Base-by-base conservation (phyloP, 805 yeast genomes). In the Yamadazyma endophytica region DNA sequence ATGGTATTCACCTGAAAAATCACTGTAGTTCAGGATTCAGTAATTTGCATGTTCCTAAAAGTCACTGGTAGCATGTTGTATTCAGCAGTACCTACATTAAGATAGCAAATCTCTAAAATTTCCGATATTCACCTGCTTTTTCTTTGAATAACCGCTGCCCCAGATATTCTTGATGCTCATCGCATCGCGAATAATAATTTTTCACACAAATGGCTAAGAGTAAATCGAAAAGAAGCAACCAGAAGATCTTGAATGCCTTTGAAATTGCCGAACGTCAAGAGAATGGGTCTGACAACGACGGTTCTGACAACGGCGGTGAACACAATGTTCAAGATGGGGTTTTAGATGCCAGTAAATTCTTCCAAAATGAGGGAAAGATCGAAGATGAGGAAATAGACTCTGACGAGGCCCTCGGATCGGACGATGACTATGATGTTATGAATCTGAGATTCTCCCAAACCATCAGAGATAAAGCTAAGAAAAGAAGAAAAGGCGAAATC, bases 321-420 rank as follows among this genome's bases (percentile, higher is more conserved):
- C 36, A 49, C 18, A 48, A 44, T 15, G 54, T 61, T 6, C 43
- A 47, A 9, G 64, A 54, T 30, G 70, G 72, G n/a, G 43, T 66
- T 7, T 40, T 66, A 51, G 64, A 64, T 50, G 70, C 71, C 12
- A 50, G 67, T 13, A 57, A 47, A 28, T 54, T 64, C 35, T 39
- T 61, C 26, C 51, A 47, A 26, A 58, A 50, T 2, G 54, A 54
- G 3, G 43, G 37, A 13, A 56, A 48, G 4, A 62, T 75, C 40
- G 75, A 65, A 28, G 83, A 77, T 46, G 84, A 77, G 48, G 84
- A 83, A 38, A 63, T 83, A 27, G 86, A 82, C 46, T 85, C 95
- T 1, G 96, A 88, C 54, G 96, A 83, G 46, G 96, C 95, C 0
- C 58, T 85, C 37, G 95, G 92, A 1, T 80, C 92, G 0, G 94